These are phyloP conservation scores for Linnemannia hyalina DNA, from an alignment of 192 early-diverging fungal species.

Conservation along the genomic window DNA sequence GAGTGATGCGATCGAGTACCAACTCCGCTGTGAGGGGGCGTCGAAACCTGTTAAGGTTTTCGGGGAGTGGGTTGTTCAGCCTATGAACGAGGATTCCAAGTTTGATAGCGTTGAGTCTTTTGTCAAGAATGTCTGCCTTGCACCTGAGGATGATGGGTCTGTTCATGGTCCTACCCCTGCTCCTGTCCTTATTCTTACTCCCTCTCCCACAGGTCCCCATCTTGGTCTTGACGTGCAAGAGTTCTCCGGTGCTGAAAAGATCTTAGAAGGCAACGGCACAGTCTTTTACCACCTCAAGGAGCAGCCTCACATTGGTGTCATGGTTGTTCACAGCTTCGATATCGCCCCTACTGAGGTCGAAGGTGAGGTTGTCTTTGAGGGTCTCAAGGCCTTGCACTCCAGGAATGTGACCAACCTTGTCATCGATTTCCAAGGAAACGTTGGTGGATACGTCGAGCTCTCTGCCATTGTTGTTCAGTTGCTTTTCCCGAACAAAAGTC, in stretches of 20 bases:
- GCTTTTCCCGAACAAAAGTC: constrained; percentile 14
- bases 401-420: constrained; percentile 19
- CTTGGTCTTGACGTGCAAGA: background rate
- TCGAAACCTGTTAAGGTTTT: background rate
- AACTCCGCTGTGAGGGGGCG: background rate
- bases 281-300: constrained; percentile 1
- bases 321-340: constrained; percentile 9
- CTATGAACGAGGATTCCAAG: no score
- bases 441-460: constrained; percentile 9
- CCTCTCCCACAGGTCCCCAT: background rate
- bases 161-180: background rate
- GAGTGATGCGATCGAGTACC: background rate
- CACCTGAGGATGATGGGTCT: background rate
- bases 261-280: background rate
- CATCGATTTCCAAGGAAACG: constrained; percentile 16
- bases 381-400: background rate
- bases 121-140: constrained; percentile 3
- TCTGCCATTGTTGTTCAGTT: constrained; percentile 3
- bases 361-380: background rate
- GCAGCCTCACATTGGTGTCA: constrained; percentile 12
- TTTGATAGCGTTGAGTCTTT: background rate
- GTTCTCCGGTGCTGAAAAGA: background rate
- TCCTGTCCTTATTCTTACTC: background rate
- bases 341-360: background rate
- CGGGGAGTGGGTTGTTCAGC: constrained; percentile 7